phyloP scores from a whole-genome alignment of 2,329 filamentous ascomycete species.

The Colletotrichum sp. region DNA sequence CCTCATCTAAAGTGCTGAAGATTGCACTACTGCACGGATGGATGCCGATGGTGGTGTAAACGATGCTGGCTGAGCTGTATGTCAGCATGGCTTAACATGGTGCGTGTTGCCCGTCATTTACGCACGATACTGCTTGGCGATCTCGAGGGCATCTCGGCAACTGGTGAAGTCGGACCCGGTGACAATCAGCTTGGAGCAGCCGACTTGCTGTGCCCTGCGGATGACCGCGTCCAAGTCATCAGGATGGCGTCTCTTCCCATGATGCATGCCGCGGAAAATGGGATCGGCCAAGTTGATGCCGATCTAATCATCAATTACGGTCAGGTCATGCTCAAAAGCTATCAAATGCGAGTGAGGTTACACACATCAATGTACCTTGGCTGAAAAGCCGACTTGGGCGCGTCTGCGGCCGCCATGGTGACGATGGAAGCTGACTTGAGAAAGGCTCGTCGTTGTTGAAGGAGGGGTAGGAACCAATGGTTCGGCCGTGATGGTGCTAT shows the following conservation, averaged over 20 bases:
- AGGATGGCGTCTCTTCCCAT: slow-evolving; percentile 77
- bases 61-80: slow-evolving; percentile 66
- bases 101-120: slow-evolving; percentile 15
- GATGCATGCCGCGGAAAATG: slow-evolving; percentile 84
- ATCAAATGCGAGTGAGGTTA: neutral
- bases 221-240: slow-evolving; percentile 80
- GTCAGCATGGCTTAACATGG: slow-evolving; percentile 9
- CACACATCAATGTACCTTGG: slow-evolving; percentile 69
- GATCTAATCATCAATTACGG: slow-evolving; percentile 55
- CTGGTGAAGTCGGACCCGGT: slow-evolving; percentile 88
- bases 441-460: neutral
- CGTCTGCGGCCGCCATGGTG: slow-evolving; percentile 7
- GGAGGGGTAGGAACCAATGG: neutral
- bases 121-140: slow-evolving; percentile 78
- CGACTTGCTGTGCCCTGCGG: slow-evolving; percentile 76
- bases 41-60: slow-evolving; percentile 91
- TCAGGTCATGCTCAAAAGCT: slow-evolving; percentile 11
- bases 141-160: slow-evolving; percentile 74
- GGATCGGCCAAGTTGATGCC: slow-evolving; percentile 96
- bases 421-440: neutral
- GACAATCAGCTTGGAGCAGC: slow-evolving; percentile 89
- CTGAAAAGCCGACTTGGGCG: slow-evolving; percentile 34
- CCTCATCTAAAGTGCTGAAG: slow-evolving; percentile 65
- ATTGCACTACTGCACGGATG: slow-evolving; percentile 88
- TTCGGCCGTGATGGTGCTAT: neutral